Evolutionary conservation across 345 rosid genomes (phyloP).

Genomic region (Aurinia saxatilis): DNA sequence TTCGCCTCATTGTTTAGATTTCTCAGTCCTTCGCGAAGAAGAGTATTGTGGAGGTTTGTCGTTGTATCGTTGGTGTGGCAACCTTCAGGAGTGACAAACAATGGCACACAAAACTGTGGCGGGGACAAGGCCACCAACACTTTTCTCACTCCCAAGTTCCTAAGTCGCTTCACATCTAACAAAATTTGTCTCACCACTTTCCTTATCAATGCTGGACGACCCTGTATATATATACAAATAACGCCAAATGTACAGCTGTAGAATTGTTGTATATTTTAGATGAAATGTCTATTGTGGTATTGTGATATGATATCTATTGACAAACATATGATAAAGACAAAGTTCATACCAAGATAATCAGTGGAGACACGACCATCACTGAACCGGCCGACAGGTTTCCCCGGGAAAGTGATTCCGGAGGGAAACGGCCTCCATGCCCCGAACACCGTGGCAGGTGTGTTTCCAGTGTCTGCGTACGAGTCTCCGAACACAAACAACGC

Average conservation of each 20-base stretch:
- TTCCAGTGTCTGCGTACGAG: conserved; percentile 75
- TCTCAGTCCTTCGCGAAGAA: conserved; percentile 20
- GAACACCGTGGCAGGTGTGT: conserved; percentile 19
- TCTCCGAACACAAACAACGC: conserved; percentile 76
- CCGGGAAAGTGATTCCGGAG: conserved; percentile 62
- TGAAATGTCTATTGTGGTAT: too few species aligned
- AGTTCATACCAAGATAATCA: conserved; percentile 53
- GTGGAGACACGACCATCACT: conserved; percentile 68
- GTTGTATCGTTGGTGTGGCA: conserved; percentile 11
- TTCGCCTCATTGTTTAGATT: conserved; percentile 25
- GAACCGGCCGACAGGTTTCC: conserved; percentile 64
- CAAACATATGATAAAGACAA: too few species aligned
- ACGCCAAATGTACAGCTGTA: too few species aligned
- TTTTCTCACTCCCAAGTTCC: conserved; percentile 39
- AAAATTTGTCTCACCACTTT: conserved; percentile 29
- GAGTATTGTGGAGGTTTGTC: conserved; percentile 30
- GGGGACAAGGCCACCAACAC: conserved; percentile 25
- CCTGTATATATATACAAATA: conserved; percentile 28
- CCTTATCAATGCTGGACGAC: conserved; percentile 9
- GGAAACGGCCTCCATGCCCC: conserved; percentile 50
- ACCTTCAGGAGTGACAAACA: conserved; percentile 7
- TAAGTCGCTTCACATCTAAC: conserved; percentile 31
- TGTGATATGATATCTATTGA: too few species aligned
- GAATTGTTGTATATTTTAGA: too few species aligned
- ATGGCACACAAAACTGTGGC: conserved; percentile 41